A percentile compares a stretch with the other conserved stretches of the same genome.
Evolutionary conservation across 352 stramenopile genomes (phyloP).

Genomic region (Phytophthora pini): DNA sequence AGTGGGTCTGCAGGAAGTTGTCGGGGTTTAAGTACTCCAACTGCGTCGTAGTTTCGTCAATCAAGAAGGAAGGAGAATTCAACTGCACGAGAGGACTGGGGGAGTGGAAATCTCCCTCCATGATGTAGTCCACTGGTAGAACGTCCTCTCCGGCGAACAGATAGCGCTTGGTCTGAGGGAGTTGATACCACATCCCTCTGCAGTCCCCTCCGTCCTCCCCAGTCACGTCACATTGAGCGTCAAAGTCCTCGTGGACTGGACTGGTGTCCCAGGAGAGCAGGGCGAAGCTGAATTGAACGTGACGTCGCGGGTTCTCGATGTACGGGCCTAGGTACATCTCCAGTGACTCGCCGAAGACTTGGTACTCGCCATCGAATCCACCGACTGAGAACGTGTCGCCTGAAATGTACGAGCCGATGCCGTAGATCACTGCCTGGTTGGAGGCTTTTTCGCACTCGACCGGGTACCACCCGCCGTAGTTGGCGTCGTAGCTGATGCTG

Average conservation of each 20-base stretch:
- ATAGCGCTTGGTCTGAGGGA: constrained; percentile 51
- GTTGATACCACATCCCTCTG: constrained; percentile 46
- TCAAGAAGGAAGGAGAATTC: constrained; percentile 36
- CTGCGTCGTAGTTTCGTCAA: constrained; percentile 19
- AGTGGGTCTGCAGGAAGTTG: constrained; percentile 32
- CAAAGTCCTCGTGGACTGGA: constrained; percentile 38
- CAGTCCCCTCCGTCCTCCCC: constrained; percentile 31
- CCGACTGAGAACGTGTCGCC: constrained; percentile 41
- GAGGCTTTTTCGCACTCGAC: constrained; percentile 30
- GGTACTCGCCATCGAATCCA: constrained; percentile 20
- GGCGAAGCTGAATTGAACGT: constrained; percentile 53
- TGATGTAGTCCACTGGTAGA: constrained; percentile 31
- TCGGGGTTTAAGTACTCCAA: constrained; percentile 37
- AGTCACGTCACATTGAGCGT: constrained; percentile 42
- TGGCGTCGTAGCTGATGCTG: constrained; percentile 46
- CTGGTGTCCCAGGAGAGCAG: constrained; percentile 45
- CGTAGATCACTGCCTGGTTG: constrained; percentile 46
- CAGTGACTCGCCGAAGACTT: constrained; percentile 14
- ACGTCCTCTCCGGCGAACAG: constrained; percentile 47
- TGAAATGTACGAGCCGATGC: constrained; percentile 53
- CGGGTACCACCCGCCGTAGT: constrained; percentile 50
- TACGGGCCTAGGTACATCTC: constrained; percentile 35
- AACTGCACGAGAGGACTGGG: constrained; percentile 55
- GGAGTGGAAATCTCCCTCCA: constrained; percentile 40
- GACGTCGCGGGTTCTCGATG: constrained; percentile 41